Evolutionary conservation across 768 basidiomycete genomes (phyloP), one percentile per base, ranked within the genome.

Genomic region (Tricholoma sp.): DNA sequence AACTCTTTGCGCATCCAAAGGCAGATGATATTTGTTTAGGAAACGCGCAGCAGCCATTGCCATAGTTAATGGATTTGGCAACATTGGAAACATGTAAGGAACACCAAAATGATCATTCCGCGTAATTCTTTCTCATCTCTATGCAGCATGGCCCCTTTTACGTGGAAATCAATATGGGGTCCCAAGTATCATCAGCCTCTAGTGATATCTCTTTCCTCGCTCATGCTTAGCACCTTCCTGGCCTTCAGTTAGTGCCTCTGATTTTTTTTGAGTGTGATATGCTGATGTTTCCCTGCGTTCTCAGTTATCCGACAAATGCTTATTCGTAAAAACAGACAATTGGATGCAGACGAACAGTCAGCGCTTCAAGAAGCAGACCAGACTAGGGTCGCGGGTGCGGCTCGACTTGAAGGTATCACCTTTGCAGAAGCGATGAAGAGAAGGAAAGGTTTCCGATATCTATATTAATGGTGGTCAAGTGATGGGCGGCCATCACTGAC

Each of bases 131-230:
- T 29, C 13, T 29, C 17, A 6, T 28, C 6, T 9, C 10, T 20
- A 44, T 34, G n/a, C 10, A 86, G 84, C 3, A 80, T 83, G 60
- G 80, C 82, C 2, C 84, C 83, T 0, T 86, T 79, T 61, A 75
- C 78, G 0, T 87, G 85, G 85, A 80, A 80, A 61, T 63, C 79
- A 2, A 63, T 65, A n/a, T 87, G 85, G 84, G 74, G 82, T 7
- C 85, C 85, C 1, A 61, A 75, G 57, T 87, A 86, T 61, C 83
- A 84, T 49, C 83, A 73, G 42, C 83, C 83, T 0, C 83, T 86
- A 82, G 71, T 73, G 41, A 82, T 87, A 52, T 71, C 70, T 1
- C 65, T 75, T 11, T 67, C 67, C 32, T 67, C 71, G 6, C 65
- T 75, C 8, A 71, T 68, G 20, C 67, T 75, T 20, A 70, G 70